Percentiles rank a stretch among this genome's conserved stretches.
These are phyloP conservation scores for Dorcoceras hygrometricum DNA, from an alignment of 257 asterid genomes.

Conservation along the genomic window DNA sequence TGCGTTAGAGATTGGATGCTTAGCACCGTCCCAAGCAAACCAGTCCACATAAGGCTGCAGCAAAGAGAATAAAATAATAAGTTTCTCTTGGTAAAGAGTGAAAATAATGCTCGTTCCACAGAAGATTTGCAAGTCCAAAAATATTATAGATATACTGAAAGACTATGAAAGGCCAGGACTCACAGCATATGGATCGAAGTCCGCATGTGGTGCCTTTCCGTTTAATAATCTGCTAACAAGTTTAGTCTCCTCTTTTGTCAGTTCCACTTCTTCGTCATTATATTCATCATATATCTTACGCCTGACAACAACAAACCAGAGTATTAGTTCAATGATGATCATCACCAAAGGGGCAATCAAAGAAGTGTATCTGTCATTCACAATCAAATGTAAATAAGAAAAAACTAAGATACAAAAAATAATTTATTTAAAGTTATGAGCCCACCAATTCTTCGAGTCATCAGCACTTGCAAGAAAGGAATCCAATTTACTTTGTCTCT, in stretches of 20 bases:
- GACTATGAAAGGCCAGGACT: conserved; percentile 28
- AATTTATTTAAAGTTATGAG: conserved; percentile 17
- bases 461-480: conserved; percentile 76
- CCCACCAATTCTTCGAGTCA: conserved; percentile 78
- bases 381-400: background rate
- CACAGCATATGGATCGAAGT: conserved; percentile 88
- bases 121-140: background rate
- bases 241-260: conserved; percentile 71
- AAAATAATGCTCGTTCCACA: conserved; percentile 13
- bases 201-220: conserved; percentile 93
- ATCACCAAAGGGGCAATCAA: conserved; percentile 13
- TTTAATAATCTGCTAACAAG: conserved; percentile 57
- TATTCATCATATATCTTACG: conserved; percentile 76
- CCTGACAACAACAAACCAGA: conserved; percentile 43
- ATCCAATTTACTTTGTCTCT: conserved; percentile 70
- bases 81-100: conserved; percentile 22
- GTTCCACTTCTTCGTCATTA: conserved; percentile 89
- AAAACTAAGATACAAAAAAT: conserved; percentile 6
- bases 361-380: conserved; percentile 3
- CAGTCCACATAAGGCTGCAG: conserved; percentile 86
- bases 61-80: conserved; percentile 16
- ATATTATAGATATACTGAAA: background rate
- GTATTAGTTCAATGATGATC: conserved; percentile 1
- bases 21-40: conserved; percentile 71
- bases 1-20: conserved; percentile 84